Base-by-base conservation (phyloP, 2,329 filamentous ascomycete species). In the Cladosporium velox region DNA sequence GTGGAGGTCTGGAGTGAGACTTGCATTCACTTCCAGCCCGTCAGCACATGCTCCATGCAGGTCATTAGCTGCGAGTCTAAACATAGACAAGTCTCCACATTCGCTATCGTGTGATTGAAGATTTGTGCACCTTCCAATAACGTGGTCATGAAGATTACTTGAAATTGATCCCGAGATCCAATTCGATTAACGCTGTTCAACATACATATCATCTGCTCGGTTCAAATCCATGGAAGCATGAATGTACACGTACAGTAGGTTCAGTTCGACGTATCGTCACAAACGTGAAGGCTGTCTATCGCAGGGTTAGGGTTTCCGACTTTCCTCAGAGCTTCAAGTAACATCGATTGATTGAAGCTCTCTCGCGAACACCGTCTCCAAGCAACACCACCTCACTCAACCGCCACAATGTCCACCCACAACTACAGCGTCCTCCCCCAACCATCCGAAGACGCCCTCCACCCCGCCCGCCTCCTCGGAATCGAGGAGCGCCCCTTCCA, bases 401-500 rank as follows among this genome's bases (percentile, higher is more conserved):
- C 21, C 24, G 49, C 15, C 12, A 41, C 8, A 30, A 66, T 66
- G 65, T 54, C 67, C 5, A 34, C 65, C 3, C 68, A 67, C 51
- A 65, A 44, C 10, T 70, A 70, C 58, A 47, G 30, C 62, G 69
- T 67, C 18, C 67, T 75, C 38, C 68, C 71, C 14, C 72, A 73
- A 63, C 67, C 71, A 14, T 71, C 73, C 67, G 74, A 76, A 71
- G 73, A 92, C 77, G 89, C 92, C 69, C 88, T 97, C 44, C 94
- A 97, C 82, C 94, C 93, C 75, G 86, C 86, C 34, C 91, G 94
- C 51, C 90, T 97, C 4, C 86, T 97, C 44, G 91, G 91, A 69
- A 90, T 97, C 68, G 94, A 98, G 82, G 92, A 96, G 76, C 93
- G 93, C 66, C 92, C 93, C 0, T 97, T 96, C 82, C 92, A 92